A percentile compares a stretch with the other conserved stretches of the same genome.
Evolutionary conservation across 164 flowering plant genomes (phyloP).

Genomic region (Taxillus chinensis): DNA sequence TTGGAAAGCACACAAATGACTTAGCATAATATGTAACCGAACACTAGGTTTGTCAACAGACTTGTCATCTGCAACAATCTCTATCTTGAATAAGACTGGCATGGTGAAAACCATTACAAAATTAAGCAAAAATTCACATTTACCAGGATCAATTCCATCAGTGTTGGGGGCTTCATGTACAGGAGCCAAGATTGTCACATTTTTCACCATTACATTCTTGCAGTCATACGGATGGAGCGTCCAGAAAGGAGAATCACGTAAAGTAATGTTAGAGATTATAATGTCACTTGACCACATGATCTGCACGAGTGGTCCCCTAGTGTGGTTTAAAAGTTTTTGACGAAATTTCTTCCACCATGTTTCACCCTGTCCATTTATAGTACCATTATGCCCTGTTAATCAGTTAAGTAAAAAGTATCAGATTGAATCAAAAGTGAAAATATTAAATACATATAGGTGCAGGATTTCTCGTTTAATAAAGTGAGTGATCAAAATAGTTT

Average conservation of each 20-base stretch:
- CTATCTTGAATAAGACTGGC: too few relatives aligned
- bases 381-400: slow-evolving; percentile 85
- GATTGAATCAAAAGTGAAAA: not conserved
- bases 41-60: too few relatives aligned
- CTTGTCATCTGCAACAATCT: too few relatives aligned
- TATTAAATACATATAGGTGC: too few relatives aligned
- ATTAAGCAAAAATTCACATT: slow-evolving; percentile 1
- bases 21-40: too few relatives aligned
- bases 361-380: slow-evolving; percentile 91
- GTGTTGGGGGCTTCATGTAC: slow-evolving; percentile 86
- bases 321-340: slow-evolving; percentile 75
- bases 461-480: too few relatives aligned
- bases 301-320: slow-evolving; percentile 95
- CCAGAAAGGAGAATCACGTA: slow-evolving; percentile 95
- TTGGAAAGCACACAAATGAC: too few relatives aligned
- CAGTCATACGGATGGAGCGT: slow-evolving; percentile 97
- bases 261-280: slow-evolving; percentile 49
- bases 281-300: slow-evolving; percentile 95
- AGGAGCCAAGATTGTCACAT: slow-evolving; percentile 86
- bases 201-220: slow-evolving; percentile 63
- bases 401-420: not conserved
- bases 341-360: slow-evolving; percentile 89
- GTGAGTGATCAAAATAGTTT: too few relatives aligned
- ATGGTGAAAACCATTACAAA: too few relatives aligned
- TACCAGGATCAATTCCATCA: slow-evolving; percentile 99